Evolutionary conservation across 2,329 filamentous ascomycete genomes (phyloP).

Genomic region (Trichoderma breve): DNA sequence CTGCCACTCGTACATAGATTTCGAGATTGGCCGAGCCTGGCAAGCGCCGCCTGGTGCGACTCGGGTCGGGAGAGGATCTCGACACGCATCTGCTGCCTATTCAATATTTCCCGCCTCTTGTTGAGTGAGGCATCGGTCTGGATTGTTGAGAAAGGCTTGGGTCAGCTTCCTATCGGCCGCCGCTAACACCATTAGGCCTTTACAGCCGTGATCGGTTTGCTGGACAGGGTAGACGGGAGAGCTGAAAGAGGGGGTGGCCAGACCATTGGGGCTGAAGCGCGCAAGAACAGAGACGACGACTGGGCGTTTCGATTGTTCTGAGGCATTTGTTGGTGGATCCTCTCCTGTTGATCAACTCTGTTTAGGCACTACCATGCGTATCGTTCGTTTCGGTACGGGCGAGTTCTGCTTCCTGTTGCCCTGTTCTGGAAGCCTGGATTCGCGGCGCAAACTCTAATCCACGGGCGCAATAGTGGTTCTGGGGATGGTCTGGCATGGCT

Average conservation of each 20-base stretch:
- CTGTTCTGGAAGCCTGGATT: not conserved
- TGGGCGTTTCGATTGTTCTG: conserved; percentile 1
- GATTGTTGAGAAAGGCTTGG: not conserved
- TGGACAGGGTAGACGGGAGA: conserved; percentile 1
- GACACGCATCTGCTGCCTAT: not conserved
- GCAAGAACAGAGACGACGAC: not conserved
- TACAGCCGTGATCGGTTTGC: not conserved
- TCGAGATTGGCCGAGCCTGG: conserved; percentile 6
- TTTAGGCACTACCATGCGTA: not conserved
- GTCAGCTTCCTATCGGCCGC: not conserved
- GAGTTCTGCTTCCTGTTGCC: not conserved
- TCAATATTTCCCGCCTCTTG: not conserved
- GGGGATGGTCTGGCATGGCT: not conserved
- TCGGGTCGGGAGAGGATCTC: conserved; percentile 5
- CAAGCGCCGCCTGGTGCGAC: conserved; percentile 6
- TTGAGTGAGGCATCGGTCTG: not conserved
- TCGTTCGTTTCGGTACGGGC: not conserved
- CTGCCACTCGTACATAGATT: not conserved
- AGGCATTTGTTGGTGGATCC: conserved; percentile 1
- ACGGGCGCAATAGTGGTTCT: not conserved
- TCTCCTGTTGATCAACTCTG: not conserved
- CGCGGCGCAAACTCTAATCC: conserved; percentile 13
- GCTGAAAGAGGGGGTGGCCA: conserved; percentile 16
- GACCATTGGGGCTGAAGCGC: conserved; percentile 17
- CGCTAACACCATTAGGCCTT: conserved; percentile 2